Percentiles rank a stretch among this genome's conserved stretches.
Evolutionary conservation across 805 yeast species (phyloP).

Genomic region (Saccharomycopsis guyanensis): DNA sequence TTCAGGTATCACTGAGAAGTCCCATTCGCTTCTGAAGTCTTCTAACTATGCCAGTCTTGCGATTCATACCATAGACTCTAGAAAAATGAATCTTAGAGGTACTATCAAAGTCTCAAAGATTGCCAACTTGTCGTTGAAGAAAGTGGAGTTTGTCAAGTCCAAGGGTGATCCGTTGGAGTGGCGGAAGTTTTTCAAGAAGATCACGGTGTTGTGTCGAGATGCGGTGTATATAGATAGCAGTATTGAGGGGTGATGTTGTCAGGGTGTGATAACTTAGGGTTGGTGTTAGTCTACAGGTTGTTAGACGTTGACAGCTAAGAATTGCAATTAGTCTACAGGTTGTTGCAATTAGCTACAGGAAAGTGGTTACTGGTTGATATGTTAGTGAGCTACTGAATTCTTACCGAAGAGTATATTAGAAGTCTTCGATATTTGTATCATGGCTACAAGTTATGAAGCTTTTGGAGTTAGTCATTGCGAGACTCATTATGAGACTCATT

Average conservation of each 20-base stretch:
- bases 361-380: no score
- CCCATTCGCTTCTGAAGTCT: neutral
- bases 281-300: no score
- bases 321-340: no score
- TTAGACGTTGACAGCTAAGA: no score
- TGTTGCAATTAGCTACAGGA: no score
- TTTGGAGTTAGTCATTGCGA: no score
- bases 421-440: no score
- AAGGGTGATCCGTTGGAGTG: conserved; percentile 69
- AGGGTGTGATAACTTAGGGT: no score
- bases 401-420: no score
- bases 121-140: conserved; percentile 34
- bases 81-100: conserved; percentile 40
- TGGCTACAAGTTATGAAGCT: no score
- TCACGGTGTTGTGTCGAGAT: conserved; percentile 50
- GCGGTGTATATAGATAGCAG: conserved; percentile 37
- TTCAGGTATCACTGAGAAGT: conserved; percentile 19
- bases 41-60: conserved; percentile 33
- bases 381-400: no score
- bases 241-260: neutral
- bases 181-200: conserved; percentile 56
- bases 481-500: no score
- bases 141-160: conserved; percentile 46
- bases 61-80: conserved; percentile 37
- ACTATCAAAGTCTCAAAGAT: conserved; percentile 35